Evolutionary conservation across 2,329 filamentous ascomycete genomes (phyloP), one percentile per base, ranked within the genome.

Genomic region (Alternaria dauci): DNA sequence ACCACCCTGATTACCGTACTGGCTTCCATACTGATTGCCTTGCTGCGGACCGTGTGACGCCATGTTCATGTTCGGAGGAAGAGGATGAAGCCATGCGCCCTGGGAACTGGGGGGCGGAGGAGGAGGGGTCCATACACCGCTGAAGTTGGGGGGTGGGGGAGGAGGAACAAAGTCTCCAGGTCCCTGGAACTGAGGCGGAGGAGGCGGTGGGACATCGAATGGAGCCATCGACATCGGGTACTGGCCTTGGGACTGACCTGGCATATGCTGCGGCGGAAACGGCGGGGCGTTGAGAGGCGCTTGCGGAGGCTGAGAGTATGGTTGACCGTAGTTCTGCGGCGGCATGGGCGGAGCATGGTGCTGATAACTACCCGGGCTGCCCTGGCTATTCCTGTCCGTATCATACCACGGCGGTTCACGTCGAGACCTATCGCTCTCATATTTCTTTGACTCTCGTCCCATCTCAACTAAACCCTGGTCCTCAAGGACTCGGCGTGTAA

Each of bases 101-200:
- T 61, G 70, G 43, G 63, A 71, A 46, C 68, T 71, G 23, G 67
- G 66, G 4, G 71, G 69, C 26, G 65, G 67, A 5, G 65, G 61
- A 23, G 66, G 65, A 36, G 12, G 32, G 42, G 67, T 62, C 55
- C 63, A 74, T 20, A 59, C 56, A 9, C 69, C 70, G 12, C 59
- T 71, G 43, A 66, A 71, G 42, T 69, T 71, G 23, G 67, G 65
- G 8, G 71, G 69, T 20, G 69, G 71, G 12, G 72, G 71, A 14
- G 72, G 71, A 7, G 68, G 71, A 2, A 69, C 47, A n/a, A 62
- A 62, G 14, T 58, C 63, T 38, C 48, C 58, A 8, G 58, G 53
- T 50, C 61, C 65, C 28, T 68, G 71, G 39, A 67, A 68, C 11
- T 63, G 60, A 34, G 65, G 65, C 8, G 68, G 65, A 2, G 71